phyloP scores from a whole-genome alignment of 106 monocot genomes.

The Phalaenopsis equestris region DNA sequence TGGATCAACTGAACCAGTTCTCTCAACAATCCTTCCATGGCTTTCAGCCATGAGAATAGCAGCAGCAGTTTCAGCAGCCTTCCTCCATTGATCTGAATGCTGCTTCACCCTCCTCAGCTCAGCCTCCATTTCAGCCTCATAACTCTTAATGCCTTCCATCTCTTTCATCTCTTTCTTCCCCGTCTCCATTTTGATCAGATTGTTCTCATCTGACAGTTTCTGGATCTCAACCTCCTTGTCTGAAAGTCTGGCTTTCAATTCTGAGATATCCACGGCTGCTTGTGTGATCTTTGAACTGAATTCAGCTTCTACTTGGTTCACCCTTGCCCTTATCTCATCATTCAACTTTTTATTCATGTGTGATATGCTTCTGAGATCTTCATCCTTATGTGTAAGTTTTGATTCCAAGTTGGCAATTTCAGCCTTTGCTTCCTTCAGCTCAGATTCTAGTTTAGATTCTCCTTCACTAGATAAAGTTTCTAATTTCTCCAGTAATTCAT shows the following conservation, averaged over 20 bases:
- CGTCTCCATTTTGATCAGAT: slow-evolving; percentile 31
- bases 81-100: slow-evolving; percentile 93
- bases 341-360: slow-evolving; percentile 23
- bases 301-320: slow-evolving; percentile 10
- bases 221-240: slow-evolving; percentile 57
- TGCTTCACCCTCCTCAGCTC: slow-evolving; percentile 67
- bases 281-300: slow-evolving; percentile 16
- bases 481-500: slow-evolving; percentile 32
- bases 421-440: slow-evolving; percentile 18
- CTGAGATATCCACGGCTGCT: slow-evolving; percentile 19
- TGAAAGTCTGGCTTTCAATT: slow-evolving; percentile 44
- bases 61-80: slow-evolving; percentile 86
- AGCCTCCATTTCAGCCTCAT: slow-evolving; percentile 42
- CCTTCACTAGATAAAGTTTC: slow-evolving; percentile 19
- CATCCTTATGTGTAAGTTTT: slow-evolving; percentile 23
- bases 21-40: slow-evolving; percentile 43
- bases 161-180: slow-evolving; percentile 32
- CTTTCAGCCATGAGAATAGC: slow-evolving; percentile 39
- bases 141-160: slow-evolving; percentile 12
- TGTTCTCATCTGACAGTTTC: slow-evolving; percentile 43
- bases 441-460: slow-evolving; percentile 29
- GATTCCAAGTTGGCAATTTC: slow-evolving; percentile 28
- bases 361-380: slow-evolving; percentile 13
- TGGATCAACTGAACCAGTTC: slow-evolving; percentile 48
- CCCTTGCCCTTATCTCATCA: slow-evolving; percentile 7